These are phyloP conservation scores for Tolypocladium ovalisporum DNA, from an alignment of 2,329 filamentous ascomycete species.

Conservation along the genomic window DNA sequence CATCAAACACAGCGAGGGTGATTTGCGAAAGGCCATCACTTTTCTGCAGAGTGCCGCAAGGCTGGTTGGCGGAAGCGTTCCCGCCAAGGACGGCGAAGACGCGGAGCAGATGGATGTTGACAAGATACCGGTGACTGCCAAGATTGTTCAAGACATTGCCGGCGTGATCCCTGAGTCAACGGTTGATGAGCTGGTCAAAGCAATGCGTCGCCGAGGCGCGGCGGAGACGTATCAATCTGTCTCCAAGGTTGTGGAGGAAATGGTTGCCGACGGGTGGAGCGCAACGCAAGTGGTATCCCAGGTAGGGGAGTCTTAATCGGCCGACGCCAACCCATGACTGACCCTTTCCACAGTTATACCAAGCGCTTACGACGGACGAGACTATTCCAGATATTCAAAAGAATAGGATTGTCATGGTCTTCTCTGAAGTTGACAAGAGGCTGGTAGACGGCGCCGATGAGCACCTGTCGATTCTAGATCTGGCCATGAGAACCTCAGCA, in stretches of 20 bases:
- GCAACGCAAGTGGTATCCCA: conserved; percentile 78
- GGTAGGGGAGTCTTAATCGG: conserved; percentile 31
- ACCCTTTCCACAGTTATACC: conserved; percentile 52
- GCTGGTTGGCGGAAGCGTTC: conserved; percentile 59
- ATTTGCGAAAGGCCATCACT: conserved; percentile 92
- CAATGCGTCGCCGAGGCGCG: conserved; percentile 62
- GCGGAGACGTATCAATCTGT: conserved; percentile 61
- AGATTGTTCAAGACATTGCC: conserved; percentile 85
- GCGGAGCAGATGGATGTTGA: conserved; percentile 53
- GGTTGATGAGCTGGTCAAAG: conserved; percentile 57
- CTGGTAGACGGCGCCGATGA: conserved; percentile 92
- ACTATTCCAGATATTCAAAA: conserved; percentile 76
- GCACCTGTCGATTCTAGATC: conserved; percentile 79
- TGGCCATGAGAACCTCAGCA: conserved; percentile 69
- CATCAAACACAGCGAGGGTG: conserved; percentile 82
- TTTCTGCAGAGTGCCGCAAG: conserved; percentile 91
- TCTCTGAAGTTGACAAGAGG: conserved; percentile 91
- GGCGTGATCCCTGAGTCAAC: conserved; percentile 77
- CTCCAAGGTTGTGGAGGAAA: conserved; percentile 70
- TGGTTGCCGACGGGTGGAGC: conserved; percentile 96
- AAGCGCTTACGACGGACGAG: conserved; percentile 74
- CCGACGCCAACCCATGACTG: conserved; percentile 6
- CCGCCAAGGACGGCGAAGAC: conserved; percentile 34
- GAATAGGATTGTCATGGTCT: conserved; percentile 77
- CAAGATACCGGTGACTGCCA: conserved; percentile 57